Base-by-base conservation (phyloP, 169 alveolate species). In the Plasmodium inui region DNA sequence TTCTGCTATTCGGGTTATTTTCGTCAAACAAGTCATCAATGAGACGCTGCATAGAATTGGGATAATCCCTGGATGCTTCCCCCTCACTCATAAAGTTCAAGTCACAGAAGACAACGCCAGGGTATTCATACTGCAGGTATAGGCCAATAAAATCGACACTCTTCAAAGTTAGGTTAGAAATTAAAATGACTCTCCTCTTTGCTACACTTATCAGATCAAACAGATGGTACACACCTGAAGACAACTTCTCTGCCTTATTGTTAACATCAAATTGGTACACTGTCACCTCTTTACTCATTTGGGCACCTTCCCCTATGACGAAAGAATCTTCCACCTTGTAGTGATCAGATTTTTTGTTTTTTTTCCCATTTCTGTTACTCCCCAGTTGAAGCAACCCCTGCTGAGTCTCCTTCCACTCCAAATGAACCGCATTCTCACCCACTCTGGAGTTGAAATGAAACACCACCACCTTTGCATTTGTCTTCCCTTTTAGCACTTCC, bases 41-140 rank as follows among this genome's bases (percentile, higher is more conserved):
- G 9, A 83, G 12, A 28, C 12, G 76, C 37, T n/a, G 32, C 76
- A 67, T 6, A n/a, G 39, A 67, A 6, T 67, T 19, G 14, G 41
- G 34, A 1, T 26, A 19, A 17, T n/a, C 76, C 30, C 37, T 67
- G n/a, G 37, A 3, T 8, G 7, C n/a, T 26, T 19, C 37, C 30
- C 76, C 76, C 4, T 67, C 41, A 19, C 81, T 26, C 26, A 74
- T 57, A 50, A 46, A 7, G 41, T 82, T 50, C 53, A 91, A 67
- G 19, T 91, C 92, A 19, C 83, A 80, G 71, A 82, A 91, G 3
- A 57, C 83, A 3, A 91, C 57, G 28, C 78, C 37, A 4, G 95
- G 81, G 37, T 70, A 91, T 9, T 53, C 53, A 91, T 70, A 91
- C 61, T 91, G 95, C 26, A 91, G 28, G 74, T 91, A 91, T 10